Base-by-base conservation (phyloP, 2,329 filamentous ascomycete species). In the Talaromyces funiculosus region DNA sequence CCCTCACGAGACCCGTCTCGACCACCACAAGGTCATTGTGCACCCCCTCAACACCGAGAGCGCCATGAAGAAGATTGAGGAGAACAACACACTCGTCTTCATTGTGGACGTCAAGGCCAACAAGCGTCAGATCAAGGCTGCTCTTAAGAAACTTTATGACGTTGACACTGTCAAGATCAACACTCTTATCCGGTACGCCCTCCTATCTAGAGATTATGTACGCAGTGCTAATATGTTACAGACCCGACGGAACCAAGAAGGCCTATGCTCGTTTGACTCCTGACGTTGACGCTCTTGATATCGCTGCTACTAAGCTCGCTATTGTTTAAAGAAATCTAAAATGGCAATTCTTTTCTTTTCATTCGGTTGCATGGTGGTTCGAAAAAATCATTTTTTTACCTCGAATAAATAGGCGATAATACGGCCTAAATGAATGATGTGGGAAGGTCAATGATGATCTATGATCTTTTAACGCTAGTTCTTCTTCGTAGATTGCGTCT, bases 51-150 rank as follows among this genome's bases (percentile, higher is more conserved):
- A 99, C 89, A 99, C 94, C 64, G 94, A 99, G 89, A 94, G 89
- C 76, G 94, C 95, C 75, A 97, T 99, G 93, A 99, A 99, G 91
- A 97, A 97, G 90, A 97, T 99, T 73, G 94, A 99, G 86, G 94
- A 99, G 89, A 92, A 99, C 88, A 99, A 99, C 87, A 99, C 94
- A 70, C 87, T 99, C 57, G 91, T 96, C 77, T 97, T 97, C 86
- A 96, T 96, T 72, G 91, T 95, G 76, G 90, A 97, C 72, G 83
- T 93, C 80, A 95, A 95, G 89, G 88, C 93, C 80, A 99, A 99
- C 88, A 99, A 99, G 90, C 88, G 92, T 78, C 94, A 99, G 85
- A 99, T 99, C 84, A 97, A 97, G 87, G 84, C 87, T 74, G 90
- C 93, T 66, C 84, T 99, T 71, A 99, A 97, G 92, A 96, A 94